phyloP scores from a whole-genome alignment of 1,284 basidiomycete species.

The Microbotryum intermedium region DNA sequence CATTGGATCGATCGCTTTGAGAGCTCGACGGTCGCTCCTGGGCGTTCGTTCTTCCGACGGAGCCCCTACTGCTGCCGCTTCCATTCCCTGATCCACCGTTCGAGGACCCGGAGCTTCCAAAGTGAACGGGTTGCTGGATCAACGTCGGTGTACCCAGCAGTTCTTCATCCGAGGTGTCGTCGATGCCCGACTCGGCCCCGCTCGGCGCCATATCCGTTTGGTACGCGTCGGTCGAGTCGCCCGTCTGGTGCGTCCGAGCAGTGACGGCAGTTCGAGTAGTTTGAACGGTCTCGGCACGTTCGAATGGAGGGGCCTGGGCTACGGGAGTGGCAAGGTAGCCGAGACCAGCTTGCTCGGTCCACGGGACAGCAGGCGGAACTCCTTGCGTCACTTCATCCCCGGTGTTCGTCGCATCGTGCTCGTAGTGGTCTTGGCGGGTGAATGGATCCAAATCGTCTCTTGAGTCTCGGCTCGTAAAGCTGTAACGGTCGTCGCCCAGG shows the following conservation, averaged over 20 bases:
- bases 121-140: constrained; percentile 17
- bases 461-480: background rate
- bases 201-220: background rate
- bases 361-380: background rate
- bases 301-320: background rate
- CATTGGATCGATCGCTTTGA: background rate
- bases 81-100: background rate
- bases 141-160: background rate
- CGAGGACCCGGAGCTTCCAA: constrained; percentile 12
- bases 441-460: background rate
- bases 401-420: background rate
- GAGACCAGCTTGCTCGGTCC: background rate
- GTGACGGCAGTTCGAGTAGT: background rate
- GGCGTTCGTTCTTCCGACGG: background rate
- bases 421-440: background rate
- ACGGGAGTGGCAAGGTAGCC: too few relatives aligned
- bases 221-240: background rate
- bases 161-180: background rate
- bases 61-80: background rate
- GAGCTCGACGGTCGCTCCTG: background rate
- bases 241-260: background rate
- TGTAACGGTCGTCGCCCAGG: background rate
- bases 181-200: background rate
- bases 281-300: background rate
- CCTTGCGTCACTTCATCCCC: background rate